Base-by-base conservation (phyloP, 768 basidiomycete genomes). In the Hysterangium stoloniferum region DNA sequence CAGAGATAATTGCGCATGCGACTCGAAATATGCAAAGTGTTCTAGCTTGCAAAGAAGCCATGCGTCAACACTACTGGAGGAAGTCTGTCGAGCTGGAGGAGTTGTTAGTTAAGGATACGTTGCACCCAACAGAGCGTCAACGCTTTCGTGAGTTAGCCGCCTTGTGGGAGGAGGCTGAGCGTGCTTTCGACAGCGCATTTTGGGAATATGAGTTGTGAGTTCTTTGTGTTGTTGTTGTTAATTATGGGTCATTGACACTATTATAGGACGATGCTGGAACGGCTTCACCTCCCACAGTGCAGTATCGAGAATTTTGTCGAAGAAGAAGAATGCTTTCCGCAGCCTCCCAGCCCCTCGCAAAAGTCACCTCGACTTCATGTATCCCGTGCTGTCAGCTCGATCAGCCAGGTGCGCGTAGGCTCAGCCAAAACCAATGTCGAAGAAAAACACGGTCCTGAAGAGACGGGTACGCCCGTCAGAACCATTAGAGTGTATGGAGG, bases 11-110 rank as follows among this genome's bases (percentile, higher is more conserved):
- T 17, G 36, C 48, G 4, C 35, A 49, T 7, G 36, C 36, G 6
- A 49, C 22, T 19, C 19, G 38, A 28, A 49, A 36, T 27, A 49
- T 49, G 48, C 48, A 49, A 15, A 38, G 35, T 25, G 33, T 49
- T 37, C 22, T 49, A 32, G 47, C 25, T 17, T 35, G 20, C n/a
- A 35, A 36, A 32, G 47, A 48, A 24, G 47, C 47, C 17, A 48
- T 48, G 13, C 47, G 47, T 15, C 15, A 13, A 4, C 24, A 36
- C 15, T 24, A 17, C 11, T 20, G 35, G 15, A 35, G 15, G 34
- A 48, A 48, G 32, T 8, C 17, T 48, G 4, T 24, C 6, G 47
- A 35, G 19, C 29, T 48, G 22, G n/a, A 8, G n/a, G 20, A 2
- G 12, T 24, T 35, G 47, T 20, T 36, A 22, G 17, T 28, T 5